These are phyloP conservation scores for Aristolochia californica DNA, from an alignment of 164 flowering plant species.

Conservation along the genomic window DNA sequence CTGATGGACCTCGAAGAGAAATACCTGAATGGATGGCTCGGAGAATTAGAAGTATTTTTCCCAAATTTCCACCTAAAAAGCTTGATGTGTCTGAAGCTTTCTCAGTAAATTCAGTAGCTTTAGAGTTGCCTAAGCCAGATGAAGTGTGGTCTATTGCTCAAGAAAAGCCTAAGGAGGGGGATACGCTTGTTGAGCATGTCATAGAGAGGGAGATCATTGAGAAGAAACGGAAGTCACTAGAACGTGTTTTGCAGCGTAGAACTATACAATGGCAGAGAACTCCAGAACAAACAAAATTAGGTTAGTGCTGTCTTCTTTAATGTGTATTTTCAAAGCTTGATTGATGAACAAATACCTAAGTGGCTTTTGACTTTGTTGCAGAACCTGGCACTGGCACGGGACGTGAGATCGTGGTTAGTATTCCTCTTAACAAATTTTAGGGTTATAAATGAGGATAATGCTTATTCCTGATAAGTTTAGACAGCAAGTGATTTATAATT, in stretches of 20 bases:
- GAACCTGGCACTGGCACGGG: constrained; percentile 66
- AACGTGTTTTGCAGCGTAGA: constrained; percentile 40
- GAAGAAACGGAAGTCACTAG: constrained; percentile 47
- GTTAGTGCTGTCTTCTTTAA: constrained; percentile 15
- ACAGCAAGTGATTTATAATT: no score
- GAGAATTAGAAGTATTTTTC: constrained; percentile 31
- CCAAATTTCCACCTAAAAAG: constrained; percentile 54
- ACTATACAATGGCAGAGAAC: constrained; percentile 34
- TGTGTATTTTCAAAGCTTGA: not conserved
- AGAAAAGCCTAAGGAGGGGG: constrained; percentile 46
- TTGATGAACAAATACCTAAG: not conserved
- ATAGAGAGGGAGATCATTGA: constrained; percentile 45
- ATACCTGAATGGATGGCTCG: constrained; percentile 57
- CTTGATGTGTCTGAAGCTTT: constrained; percentile 26
- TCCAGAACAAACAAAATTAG: constrained; percentile 44
- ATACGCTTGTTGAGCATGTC: constrained; percentile 40
- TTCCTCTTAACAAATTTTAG: constrained; percentile 3
- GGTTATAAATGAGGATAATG: constrained; percentile 3
- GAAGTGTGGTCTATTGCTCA: constrained; percentile 60
- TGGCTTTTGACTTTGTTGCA: constrained; percentile 24
- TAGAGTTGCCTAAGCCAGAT: constrained; percentile 39
- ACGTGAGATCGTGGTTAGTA: constrained; percentile 58
- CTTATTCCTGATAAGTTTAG: not conserved
- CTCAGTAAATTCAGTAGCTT: constrained; percentile 16
- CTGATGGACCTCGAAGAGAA: constrained; percentile 53